These are phyloP conservation scores for Helotiales sp. DNA, from an alignment of 2,329 filamentous ascomycete genomes.

Conservation along the genomic window DNA sequence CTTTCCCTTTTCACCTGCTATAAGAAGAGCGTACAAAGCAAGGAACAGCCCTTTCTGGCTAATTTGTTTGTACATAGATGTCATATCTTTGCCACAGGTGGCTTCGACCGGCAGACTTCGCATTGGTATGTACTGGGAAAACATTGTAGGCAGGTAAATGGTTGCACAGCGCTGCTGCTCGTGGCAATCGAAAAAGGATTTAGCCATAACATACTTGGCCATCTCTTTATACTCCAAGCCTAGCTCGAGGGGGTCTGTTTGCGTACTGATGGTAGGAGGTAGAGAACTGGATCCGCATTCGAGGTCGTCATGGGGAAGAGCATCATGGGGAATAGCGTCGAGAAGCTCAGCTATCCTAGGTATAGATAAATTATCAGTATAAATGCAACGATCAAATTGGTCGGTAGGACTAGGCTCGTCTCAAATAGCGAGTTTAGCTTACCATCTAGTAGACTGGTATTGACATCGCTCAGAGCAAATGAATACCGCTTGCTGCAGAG, in stretches of 20 bases:
- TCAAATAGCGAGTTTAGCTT: not conserved
- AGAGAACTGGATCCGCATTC: not conserved
- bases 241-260: not conserved
- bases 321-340: not conserved
- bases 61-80: not conserved
- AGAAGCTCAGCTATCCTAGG: not conserved
- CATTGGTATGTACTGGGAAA: not conserved
- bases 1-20: not conserved
- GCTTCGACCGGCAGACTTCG: not conserved
- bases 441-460: not conserved
- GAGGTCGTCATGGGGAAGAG: not conserved
- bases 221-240: not conserved
- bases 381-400: not conserved
- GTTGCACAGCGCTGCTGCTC: not conserved
- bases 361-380: not conserved
- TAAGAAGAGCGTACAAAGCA: not conserved
- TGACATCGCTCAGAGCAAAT: not conserved
- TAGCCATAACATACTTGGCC: not conserved
- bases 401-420: not conserved
- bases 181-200: not conserved
- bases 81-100: not conserved
- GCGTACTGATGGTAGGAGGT: not conserved
- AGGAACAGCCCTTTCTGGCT: not conserved
- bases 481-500: not conserved
- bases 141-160: not conserved